phyloP scores from a whole-genome alignment of 495 filamentous ascomycete species.

The Aspergillus ostianus region DNA sequence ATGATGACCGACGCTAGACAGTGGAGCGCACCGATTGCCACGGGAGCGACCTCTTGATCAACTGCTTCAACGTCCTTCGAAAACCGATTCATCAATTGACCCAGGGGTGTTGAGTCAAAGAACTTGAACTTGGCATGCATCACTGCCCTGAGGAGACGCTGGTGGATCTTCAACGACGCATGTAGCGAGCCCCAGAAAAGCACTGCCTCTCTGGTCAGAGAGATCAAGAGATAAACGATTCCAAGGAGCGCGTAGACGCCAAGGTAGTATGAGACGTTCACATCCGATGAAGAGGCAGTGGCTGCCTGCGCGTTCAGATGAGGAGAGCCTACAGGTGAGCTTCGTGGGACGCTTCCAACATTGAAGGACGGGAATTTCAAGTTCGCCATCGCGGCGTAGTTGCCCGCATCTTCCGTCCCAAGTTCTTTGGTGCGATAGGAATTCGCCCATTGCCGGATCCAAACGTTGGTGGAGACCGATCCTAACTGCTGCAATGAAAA shows the following conservation, averaged over 20 bases:
- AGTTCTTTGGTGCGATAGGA: constrained; percentile 45
- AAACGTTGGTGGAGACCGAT: constrained; percentile 81
- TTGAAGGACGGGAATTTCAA: constrained; percentile 44
- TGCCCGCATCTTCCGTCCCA: constrained; percentile 28
- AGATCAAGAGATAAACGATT: constrained; percentile 67
- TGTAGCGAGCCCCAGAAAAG: constrained; percentile 90
- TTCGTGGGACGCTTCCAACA: constrained; percentile 37
- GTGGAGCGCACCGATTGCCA: constrained; percentile 73
- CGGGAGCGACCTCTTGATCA: constrained; percentile 92
- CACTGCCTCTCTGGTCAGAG: constrained; percentile 75
- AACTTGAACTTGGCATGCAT: constrained; percentile 92
- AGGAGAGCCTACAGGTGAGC: constrained; percentile 29
- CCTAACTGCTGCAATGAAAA: constrained; percentile 81
- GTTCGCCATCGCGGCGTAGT: constrained; percentile 40
- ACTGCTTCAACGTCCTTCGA: constrained; percentile 95
- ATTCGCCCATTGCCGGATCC: constrained; percentile 91
- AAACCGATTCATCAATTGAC: constrained; percentile 97
- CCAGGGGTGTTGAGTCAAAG: constrained; percentile 95
- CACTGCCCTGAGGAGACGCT: constrained; percentile 71
- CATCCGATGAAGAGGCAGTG: constrained; percentile 41
- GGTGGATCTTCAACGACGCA: constrained; percentile 84
- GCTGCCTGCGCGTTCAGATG: constrained; percentile 27
- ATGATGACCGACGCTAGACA: constrained; percentile 76
- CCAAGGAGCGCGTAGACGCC: constrained; percentile 79
- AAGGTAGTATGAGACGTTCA: constrained; percentile 83